Percentiles rank a stretch among this genome's conserved stretches.
Conservation (phyloP, 306 rosid species). For the Benincasa hispida region DNA sequence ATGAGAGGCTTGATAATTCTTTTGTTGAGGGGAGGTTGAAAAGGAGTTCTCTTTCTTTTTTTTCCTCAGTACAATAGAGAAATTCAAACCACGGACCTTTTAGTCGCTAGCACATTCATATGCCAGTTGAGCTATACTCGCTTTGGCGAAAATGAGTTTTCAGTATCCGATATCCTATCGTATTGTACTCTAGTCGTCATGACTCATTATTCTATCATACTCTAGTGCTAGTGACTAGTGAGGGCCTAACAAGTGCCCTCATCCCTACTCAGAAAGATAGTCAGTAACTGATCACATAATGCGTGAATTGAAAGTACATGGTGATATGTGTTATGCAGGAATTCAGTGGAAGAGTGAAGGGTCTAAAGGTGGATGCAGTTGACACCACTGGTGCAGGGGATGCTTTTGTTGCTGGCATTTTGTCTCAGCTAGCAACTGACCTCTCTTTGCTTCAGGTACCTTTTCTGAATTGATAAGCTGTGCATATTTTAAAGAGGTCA, state of each 20-base stretch:
- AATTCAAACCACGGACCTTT: too few species aligned
- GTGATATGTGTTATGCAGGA: slow-evolving; percentile 38
- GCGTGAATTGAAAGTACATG: neutral
- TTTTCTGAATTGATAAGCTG: neutral
- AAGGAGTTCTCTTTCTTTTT: too few species aligned
- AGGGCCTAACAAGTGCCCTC: neutral
- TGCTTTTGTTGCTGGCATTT: slow-evolving; percentile 92
- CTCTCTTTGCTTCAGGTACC: slow-evolving; percentile 75
- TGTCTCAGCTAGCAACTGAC: slow-evolving; percentile 65
- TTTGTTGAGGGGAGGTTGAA: neutral
- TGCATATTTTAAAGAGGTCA: neutral
- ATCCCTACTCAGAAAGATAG: neutral
- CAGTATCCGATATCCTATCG: neutral
- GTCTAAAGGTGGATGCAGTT: slow-evolving; percentile 74
- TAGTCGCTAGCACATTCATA: too few species aligned
- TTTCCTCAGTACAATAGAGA: too few species aligned
- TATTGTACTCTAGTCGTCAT: neutral
- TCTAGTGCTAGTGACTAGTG: neutral
- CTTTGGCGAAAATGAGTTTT: too few species aligned
- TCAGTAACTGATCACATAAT: neutral
- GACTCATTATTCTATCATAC: neutral
- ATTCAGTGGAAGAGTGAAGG: slow-evolving; percentile 70
- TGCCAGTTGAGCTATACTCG: too few species aligned
- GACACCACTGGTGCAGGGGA: slow-evolving; percentile 99
- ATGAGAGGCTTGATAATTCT: neutral